Base-by-base conservation (phyloP, 2,329 filamentous ascomycete species). In the Orbilia blumenaviensis region DNA sequence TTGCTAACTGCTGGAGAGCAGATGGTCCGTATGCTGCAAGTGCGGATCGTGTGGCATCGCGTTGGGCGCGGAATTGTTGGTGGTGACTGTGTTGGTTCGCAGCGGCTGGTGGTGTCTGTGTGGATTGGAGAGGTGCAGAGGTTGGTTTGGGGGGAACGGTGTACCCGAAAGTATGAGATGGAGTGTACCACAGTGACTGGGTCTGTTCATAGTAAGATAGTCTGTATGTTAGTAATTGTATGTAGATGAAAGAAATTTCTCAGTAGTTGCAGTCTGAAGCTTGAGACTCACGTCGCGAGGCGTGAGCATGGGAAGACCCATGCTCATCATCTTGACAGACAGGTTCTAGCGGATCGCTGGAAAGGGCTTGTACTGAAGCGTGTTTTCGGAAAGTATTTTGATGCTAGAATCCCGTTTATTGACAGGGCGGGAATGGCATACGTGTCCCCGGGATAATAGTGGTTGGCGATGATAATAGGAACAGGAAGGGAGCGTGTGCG, bases 181-280 rank as follows among this genome's bases (percentile, higher is more conserved):
- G 89, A 34, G 87, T 88, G 82, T 92, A 92, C 91, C 91, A 93
- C 73, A 92, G 86, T 62, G 88, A 87, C 82, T 92, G 89, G 36
- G 90, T 89, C 91, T 92, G 79, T 38, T 50, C n/a, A 32, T 23
- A 14, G n/a, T n/a, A n/a, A n/a, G n/a, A n/a, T n/a, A n/a, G n/a
- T n/a, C n/a, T n/a, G n/a, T n/a, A n/a, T n/a, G n/a, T n/a, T n/a
- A n/a, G n/a, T n/a, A n/a, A n/a, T n/a, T n/a, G n/a, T n/a, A n/a
- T n/a, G n/a, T n/a, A n/a, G n/a, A n/a, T n/a, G n/a, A n/a, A n/a
- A n/a, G n/a, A n/a, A n/a, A n/a, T n/a, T n/a, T n/a, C n/a, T n/a
- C n/a, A n/a, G n/a, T n/a, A n/a, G n/a, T n/a, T n/a, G n/a, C n/a
- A n/a, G n/a, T n/a, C n/a, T n/a, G n/a, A n/a, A n/a, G n/a, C n/a